A percentile compares a stretch with the other conserved stretches of the same genome.
Evolutionary conservation across 352 stramenopile species (phyloP).

Genomic region (Pythium plurisporium): DNA sequence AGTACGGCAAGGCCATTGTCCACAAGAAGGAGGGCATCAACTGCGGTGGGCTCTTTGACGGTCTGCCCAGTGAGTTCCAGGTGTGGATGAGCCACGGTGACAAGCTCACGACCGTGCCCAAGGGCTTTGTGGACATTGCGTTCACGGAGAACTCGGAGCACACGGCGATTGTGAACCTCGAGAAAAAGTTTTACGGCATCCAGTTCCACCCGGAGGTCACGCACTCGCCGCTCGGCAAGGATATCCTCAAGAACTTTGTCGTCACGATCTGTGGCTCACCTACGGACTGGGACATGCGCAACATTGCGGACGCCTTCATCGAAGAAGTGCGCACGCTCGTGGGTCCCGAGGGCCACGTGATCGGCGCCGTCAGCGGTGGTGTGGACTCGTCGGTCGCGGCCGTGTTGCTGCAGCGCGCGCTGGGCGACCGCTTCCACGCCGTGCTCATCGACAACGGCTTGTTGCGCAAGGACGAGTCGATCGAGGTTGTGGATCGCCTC

Average conservation of each 20-base stretch:
- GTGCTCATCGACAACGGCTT: constrained; percentile 99
- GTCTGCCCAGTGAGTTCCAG: constrained; percentile 92
- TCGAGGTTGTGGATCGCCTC: constrained; percentile 88
- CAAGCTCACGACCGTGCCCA: constrained; percentile 93
- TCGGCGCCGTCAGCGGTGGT: constrained; percentile 97
- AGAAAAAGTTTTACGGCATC: constrained; percentile 95
- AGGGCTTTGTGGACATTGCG: constrained; percentile 90
- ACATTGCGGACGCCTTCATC: constrained; percentile 90
- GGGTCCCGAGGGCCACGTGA: constrained; percentile 94
- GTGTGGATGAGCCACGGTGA: constrained; percentile 99
- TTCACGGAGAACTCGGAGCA: constrained; percentile 90
- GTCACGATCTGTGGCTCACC: constrained; percentile 93
- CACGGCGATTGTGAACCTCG: constrained; percentile 93
- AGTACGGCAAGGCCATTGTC: constrained; percentile 98
- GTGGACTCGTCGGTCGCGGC: constrained; percentile 99
- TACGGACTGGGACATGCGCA: constrained; percentile 98
- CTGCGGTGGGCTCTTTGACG: constrained; percentile 84
- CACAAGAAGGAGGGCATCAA: constrained; percentile 48
- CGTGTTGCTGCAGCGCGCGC: constrained; percentile 95
- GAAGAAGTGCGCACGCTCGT: constrained; percentile 90
- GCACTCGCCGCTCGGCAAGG: constrained; percentile 93
- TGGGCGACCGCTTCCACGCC: constrained; percentile 98
- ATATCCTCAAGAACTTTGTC: constrained; percentile 97
- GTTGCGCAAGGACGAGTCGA: constrained; percentile 94
- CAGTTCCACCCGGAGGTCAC: constrained; percentile 98